phyloP scores from a whole-genome alignment of 805 yeast genomes.

The Cyberlindnera maclurae region DNA sequence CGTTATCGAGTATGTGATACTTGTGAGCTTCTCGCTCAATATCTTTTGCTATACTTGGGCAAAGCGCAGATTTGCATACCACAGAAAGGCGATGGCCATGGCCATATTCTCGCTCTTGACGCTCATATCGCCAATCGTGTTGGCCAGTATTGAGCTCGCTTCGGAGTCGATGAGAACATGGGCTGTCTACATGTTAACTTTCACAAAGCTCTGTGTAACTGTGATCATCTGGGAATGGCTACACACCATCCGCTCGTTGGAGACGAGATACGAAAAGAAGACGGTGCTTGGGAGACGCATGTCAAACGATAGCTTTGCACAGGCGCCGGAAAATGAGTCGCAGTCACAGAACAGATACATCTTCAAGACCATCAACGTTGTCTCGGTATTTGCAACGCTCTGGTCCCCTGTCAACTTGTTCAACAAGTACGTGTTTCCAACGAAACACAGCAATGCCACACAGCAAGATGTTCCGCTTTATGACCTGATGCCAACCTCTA shows the following conservation, averaged over 20 bases:
- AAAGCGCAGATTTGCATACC: slow-evolving; percentile 39
- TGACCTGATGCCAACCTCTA: slow-evolving; percentile 1
- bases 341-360: slow-evolving; percentile 10
- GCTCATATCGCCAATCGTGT: slow-evolving; percentile 30
- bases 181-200: slow-evolving; percentile 39
- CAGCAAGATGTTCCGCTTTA: not conserved
- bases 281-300: slow-evolving; percentile 61
- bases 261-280: slow-evolving; percentile 41
- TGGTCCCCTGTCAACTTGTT: slow-evolving; percentile 7
- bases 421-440: not conserved
- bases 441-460: not conserved
- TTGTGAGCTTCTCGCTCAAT: slow-evolving; percentile 25
- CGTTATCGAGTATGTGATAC: slow-evolving; percentile 24
- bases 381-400: slow-evolving; percentile 7
- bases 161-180: slow-evolving; percentile 39
- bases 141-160: slow-evolving; percentile 30
- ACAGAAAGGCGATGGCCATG: slow-evolving; percentile 39
- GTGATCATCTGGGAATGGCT: slow-evolving; percentile 65
- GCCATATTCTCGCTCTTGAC: slow-evolving; percentile 38
- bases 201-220: slow-evolving; percentile 42
- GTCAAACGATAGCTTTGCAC: slow-evolving; percentile 34
- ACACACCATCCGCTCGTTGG: slow-evolving; percentile 43
- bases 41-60: slow-evolving; percentile 32
- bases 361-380: slow-evolving; percentile 15
- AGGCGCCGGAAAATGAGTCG: slow-evolving; percentile 3